Base-by-base conservation (phyloP, 768 basidiomycete genomes). In the Suillus paluster region DNA sequence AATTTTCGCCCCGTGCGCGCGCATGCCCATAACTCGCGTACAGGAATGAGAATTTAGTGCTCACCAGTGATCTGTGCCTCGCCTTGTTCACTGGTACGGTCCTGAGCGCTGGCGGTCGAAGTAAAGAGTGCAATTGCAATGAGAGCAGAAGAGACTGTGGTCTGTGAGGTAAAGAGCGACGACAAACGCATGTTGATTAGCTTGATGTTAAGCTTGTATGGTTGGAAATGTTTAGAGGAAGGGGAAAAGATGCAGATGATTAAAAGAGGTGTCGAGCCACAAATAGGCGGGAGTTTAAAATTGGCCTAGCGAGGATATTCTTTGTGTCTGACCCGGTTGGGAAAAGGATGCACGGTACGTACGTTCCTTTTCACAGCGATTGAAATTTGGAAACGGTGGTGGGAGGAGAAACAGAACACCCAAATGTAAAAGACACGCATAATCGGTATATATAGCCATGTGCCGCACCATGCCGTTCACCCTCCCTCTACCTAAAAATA, bases 31-130 rank as follows among this genome's bases (percentile, higher is more conserved):
- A 54, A 25, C 36, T 36, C 17, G 36, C 3, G 8, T 14, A 10
- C 12, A 39, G 4, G 21, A 44, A 52, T 17, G 21, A 44, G 5
- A 30, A 49, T 25, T 2, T 23, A 5, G 23, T 17, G 69, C 74
- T 49, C 44, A 80, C 81, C 73, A 54, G 68, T 65, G n/a, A 80
- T 78, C 19, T 75, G 65, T 0, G 76, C 75, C 63, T 79, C 81
- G 21, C 70, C 73, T 14, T 70, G 70, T 56, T 79, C 78, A 1
- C 74, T 69, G 1, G 77, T 70, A 44, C 75, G 76, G 56, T 76
- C 72, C 52, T 72, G 69, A 5, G 73, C 70, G 8, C 30, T 12
- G 23, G 34, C 60, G 7, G 60, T 23, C 19, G 27, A 36, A 30
- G 53, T 57, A 23, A 62, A 50, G 50, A 68, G 39, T 38, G 65